Percentiles rank a stretch among this genome's conserved stretches.
Conservation (phyloP, 2,329 filamentous ascomycete genomes). For the Parastagonospora avenae region DNA sequence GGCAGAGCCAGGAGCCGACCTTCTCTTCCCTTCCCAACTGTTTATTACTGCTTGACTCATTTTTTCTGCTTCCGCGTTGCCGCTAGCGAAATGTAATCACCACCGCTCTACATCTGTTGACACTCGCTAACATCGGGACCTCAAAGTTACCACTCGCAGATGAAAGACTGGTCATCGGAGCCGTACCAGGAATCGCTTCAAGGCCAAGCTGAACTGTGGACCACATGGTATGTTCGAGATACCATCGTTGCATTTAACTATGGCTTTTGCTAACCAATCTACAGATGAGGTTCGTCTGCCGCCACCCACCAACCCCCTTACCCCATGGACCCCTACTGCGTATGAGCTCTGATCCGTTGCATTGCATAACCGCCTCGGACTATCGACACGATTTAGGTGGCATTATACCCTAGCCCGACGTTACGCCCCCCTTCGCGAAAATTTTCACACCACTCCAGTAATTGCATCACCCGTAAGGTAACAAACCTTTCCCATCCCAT, state of each 20-base stretch:
- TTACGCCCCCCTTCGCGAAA: too few species aligned
- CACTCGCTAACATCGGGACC: conserved; percentile 13
- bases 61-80: conserved; percentile 24
- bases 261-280: not conserved
- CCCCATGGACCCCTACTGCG: conserved; percentile 1
- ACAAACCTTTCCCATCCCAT: not conserved
- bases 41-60: conserved; percentile 15
- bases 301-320: not conserved
- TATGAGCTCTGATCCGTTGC: conserved; percentile 5
- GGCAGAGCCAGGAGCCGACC: too few species aligned
- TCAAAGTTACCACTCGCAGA: conserved; percentile 4
- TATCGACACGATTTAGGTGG: not conserved
- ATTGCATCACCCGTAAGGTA: not conserved
- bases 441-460: too few species aligned
- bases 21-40: conserved; percentile 1
- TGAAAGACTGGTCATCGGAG: conserved; percentile 13
- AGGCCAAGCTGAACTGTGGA: not conserved
- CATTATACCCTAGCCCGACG: too few species aligned
- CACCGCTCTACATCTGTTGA: conserved; percentile 16
- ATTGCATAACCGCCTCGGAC: conserved; percentile 1
- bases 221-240: conserved; percentile 1
- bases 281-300: conserved; percentile 6
- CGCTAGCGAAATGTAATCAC: conserved; percentile 37
- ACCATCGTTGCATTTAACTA: not conserved
- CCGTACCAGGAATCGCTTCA: conserved; percentile 14